Evolutionary conservation across 2,329 filamentous ascomycete genomes (phyloP), one percentile per base, ranked within the genome.

Genomic region (Sporothrix schenckii): DNA sequence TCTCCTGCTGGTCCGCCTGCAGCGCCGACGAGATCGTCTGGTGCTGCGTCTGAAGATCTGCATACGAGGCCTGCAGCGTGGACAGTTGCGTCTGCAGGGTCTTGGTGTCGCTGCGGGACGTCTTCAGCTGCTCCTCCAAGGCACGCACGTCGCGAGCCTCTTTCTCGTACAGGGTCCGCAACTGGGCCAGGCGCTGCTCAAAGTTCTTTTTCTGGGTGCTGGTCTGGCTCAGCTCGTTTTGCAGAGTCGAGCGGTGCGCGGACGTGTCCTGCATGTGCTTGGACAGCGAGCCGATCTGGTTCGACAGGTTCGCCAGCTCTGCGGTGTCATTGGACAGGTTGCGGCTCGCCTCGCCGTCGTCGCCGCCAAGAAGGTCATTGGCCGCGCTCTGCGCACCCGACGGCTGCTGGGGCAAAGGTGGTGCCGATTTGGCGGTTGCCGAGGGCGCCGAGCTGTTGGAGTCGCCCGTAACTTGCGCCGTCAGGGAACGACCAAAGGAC

Each of bases 221-320:
- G 44, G 92, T 90, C 77, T 94, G 92, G 72, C 87, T 91, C 67
- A 98, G 82, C 71, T 97, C 92, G 74, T 91, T 90, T 79, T 97
- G 93, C 0, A 91, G 91, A 2, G 88, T 87, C 5, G 84, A 87
- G 73, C 93, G 91, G 80, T 97, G 94, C 47, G 86, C 88, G 78
- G 97, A 93, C 1, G 97, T 91, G 75, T 94, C 93, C 78, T 97
- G 93, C 89, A 97, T 97, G 81, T 99, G 93, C 77, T 91, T 96
- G 0, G 94, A 91, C 69, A 99, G 82, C 2, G 92, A 94, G 44
- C 93, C 90, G 74, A 99, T 93, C 79, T 98, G 95, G 79, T 97
- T 98, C 0, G 94, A 97, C 75, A 99, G 85, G 78, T 99, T 98
- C 67, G 94, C 95, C 71, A 99, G 85, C 79, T 99, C 95, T 0